phyloP scores from a whole-genome alignment of 1,284 basidiomycete genomes.

The Apiotrichum akiyoshidainum region DNA sequence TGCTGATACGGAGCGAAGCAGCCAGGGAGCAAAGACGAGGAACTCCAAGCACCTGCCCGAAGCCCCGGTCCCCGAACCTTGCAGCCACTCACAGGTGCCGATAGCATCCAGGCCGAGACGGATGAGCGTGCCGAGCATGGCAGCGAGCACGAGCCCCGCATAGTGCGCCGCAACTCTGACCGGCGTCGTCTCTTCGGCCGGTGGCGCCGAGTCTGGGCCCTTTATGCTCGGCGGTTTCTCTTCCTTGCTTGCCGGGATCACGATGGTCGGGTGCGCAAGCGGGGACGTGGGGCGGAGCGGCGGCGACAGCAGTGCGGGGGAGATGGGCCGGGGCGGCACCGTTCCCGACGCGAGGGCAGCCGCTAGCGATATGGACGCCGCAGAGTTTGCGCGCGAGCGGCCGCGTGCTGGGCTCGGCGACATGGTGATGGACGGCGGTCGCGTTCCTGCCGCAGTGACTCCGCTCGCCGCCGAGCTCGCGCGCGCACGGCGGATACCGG shows the following conservation, averaged over 20 bases:
- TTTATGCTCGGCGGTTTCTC: not conserved
- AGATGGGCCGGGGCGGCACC: not conserved
- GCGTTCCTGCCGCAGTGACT: too few species aligned
- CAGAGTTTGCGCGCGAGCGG: not conserved
- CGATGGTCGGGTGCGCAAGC: not conserved
- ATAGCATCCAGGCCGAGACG: slow-evolving; percentile 71
- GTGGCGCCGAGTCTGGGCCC: slow-evolving; percentile 17
- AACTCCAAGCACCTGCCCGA: too few species aligned
- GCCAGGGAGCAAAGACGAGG: too few species aligned
- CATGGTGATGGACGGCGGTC: too few species aligned
- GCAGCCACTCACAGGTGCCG: slow-evolving; percentile 49
- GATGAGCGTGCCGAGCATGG: slow-evolving; percentile 73
- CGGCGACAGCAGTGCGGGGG: not conserved
- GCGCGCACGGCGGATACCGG: too few species aligned
- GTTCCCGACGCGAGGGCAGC: not conserved
- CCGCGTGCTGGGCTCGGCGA: not conserved
- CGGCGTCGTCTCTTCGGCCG: slow-evolving; percentile 23
- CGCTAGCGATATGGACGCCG: not conserved
- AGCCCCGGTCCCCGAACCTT: too few species aligned
- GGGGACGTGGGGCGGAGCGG: not conserved
- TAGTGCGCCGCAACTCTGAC: slow-evolving; percentile 38
- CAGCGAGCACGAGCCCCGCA: slow-evolving; percentile 68
- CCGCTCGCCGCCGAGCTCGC: too few species aligned
- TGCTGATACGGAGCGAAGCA: too few species aligned
- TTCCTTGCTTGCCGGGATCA: not conserved